These are phyloP conservation scores for Amylocarpus encephaloides DNA, from an alignment of 2,329 filamentous ascomycete species.

Conservation along the genomic window DNA sequence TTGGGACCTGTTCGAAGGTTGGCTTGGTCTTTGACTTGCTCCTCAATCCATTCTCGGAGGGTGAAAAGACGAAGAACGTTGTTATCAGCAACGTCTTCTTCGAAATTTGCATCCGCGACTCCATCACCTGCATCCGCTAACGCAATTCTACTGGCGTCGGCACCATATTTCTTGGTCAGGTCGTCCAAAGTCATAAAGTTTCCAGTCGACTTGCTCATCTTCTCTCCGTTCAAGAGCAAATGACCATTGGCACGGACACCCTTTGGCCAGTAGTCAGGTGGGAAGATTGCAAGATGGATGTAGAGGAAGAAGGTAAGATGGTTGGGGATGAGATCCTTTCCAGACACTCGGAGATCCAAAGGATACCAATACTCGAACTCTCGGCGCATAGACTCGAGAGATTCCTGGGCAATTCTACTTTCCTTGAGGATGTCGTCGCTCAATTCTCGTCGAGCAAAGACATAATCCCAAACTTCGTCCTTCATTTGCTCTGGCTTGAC, in stretches of 20 bases:
- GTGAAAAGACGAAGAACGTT: constrained; percentile 79
- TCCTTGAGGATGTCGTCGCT: constrained; percentile 57
- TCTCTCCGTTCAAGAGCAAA: constrained; percentile 89
- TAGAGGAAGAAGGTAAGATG: constrained; percentile 96
- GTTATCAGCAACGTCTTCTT: constrained; percentile 88
- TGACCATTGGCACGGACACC: constrained; percentile 87
- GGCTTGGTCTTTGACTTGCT: constrained; percentile 64
- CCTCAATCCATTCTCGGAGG: constrained; percentile 87
- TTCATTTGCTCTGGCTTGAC: constrained; percentile 81
- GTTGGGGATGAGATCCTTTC: constrained; percentile 90
- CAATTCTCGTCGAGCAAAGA: constrained; percentile 73
- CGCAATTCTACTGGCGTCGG: constrained; percentile 84
- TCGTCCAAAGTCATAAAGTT: constrained; percentile 93
- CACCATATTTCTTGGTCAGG: constrained; percentile 84
- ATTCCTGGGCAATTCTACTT: constrained; percentile 66
- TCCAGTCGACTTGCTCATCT: constrained; percentile 97
- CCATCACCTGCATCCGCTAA: constrained; percentile 92
- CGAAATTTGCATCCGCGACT: constrained; percentile 94
- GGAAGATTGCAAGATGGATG: constrained; percentile 85
- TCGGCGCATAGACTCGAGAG: constrained; percentile 73
- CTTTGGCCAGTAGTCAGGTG: constrained; percentile 79
- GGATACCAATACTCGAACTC: constrained; percentile 98
- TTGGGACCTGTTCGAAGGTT: constrained; percentile 70
- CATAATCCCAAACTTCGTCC: constrained; percentile 93
- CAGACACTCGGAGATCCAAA: constrained; percentile 77